Percentiles rank a stretch among this genome's conserved stretches.
Conservation (phyloP, 2,329 filamentous ascomycete species). For the Camillea tinctor region DNA sequence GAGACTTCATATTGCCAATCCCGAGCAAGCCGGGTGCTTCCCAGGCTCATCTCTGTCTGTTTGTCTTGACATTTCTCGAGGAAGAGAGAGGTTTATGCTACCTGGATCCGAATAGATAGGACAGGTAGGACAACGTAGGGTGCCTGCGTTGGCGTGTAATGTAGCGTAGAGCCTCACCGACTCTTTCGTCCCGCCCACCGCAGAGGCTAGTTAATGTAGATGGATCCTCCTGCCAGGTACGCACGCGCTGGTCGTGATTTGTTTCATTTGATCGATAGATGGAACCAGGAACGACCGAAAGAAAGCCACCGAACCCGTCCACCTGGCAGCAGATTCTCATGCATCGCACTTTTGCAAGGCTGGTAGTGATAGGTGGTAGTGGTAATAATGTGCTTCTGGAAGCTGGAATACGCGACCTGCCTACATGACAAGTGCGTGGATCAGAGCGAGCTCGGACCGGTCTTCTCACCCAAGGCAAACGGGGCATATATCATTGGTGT, state of each 20-base stretch:
- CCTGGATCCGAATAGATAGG: too few species aligned
- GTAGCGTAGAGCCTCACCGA: background rate
- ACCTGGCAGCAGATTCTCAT: background rate
- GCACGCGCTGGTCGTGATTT: background rate
- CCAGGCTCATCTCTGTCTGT: background rate
- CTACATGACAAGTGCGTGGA: too few species aligned
- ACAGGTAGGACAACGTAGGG: background rate
- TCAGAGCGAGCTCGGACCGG: too few species aligned
- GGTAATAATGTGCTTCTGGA: background rate
- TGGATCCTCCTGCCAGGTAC: background rate
- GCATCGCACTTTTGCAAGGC: background rate
- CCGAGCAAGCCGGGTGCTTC: background rate
- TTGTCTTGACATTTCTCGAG: background rate
- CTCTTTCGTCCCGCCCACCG: background rate
- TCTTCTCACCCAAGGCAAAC: too few species aligned
- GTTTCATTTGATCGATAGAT: background rate
- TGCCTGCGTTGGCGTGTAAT: background rate
- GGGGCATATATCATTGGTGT: background rate
- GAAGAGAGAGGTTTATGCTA: too few species aligned
- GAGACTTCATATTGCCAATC: background rate
- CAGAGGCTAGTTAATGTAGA: background rate
- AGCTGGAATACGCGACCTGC: background rate
- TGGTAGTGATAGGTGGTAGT: too few species aligned
- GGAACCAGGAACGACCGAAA: background rate
- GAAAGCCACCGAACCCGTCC: background rate